Evolutionary conservation across 148 eudicot species (phyloP).

Genomic region (Selenicereus undatus): DNA sequence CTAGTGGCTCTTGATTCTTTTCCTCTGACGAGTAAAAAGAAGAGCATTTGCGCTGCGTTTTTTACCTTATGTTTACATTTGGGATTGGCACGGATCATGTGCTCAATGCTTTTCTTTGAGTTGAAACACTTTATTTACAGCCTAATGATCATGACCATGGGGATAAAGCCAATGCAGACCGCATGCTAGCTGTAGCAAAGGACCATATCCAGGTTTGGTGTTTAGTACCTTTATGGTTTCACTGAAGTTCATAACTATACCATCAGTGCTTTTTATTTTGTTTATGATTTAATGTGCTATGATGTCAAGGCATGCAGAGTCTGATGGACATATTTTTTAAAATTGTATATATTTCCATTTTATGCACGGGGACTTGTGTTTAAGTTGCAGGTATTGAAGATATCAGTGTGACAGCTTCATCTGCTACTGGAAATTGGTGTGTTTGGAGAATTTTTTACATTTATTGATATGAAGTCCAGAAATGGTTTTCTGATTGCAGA

Average conservation of each 20-base stretch:
- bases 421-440: not conserved
- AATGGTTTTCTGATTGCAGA: not conserved
- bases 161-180: constrained; percentile 50
- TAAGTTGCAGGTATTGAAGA: not conserved
- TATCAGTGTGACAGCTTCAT: not conserved
- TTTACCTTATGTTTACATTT: not conserved
- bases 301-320: not conserved
- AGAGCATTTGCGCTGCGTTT: not conserved
- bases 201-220: constrained; percentile 81
- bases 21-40: not conserved
- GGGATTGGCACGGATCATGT: not conserved
- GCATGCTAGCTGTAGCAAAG: constrained; percentile 69
- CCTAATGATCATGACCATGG: constrained; percentile 92
- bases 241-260: not conserved
- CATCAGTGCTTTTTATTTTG: not conserved
- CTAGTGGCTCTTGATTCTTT: not conserved
- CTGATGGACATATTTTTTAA: not conserved
- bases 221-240: not conserved
- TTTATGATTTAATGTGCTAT: not conserved
- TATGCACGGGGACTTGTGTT: not conserved
- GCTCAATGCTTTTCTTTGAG: not conserved
- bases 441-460: not conserved
- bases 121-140: constrained; percentile 33
- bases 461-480: not conserved
- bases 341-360: not conserved